Base-by-base conservation (phyloP, 257 asterid species). In the Verbena officinalis region DNA sequence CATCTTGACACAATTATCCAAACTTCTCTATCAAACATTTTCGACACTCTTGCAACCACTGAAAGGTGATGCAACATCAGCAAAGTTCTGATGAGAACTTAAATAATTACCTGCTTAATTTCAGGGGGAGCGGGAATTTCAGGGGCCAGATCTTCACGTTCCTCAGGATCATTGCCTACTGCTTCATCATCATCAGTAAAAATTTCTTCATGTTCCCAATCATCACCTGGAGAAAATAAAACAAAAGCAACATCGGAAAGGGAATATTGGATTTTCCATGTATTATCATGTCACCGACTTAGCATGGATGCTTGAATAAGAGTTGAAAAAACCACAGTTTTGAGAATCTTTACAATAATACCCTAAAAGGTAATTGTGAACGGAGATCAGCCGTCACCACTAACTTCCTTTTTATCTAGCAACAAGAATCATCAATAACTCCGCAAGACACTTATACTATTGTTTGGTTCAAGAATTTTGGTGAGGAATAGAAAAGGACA, bases 41-140 rank as follows among this genome's bases (percentile, higher is more conserved):
- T 19, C 12, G 8, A 51, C 13, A 60, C n/a, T 46, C 71, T 46
- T 20, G 43, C 43, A 30, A 62, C 68, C 3, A 38, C 11, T 23
- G 62, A 20, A 16, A 5, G 34, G 45, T 2, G 7, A 36, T 36
- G 11, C 7, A 46, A 19, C 31, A 42, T 16, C 42, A 15, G 42
- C 1, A 44, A 11, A n/a, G 23, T 23, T 50, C 15, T 52, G 4
- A 22, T 58, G 59, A 3, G 49, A 3, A 62, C n/a, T 44, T 34
- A 34, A 67, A 62, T 13, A 31, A 38, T 51, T 30, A 86, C 99
- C 97, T 90, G 97, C 85, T 88, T 90, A 65, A 94, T 94, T 78
- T 94, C 99, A 14, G 99, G 97, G 54, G 99, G 97, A 53, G 96
- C 97, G 63, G 96, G 97, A 61, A 90, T 82, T 82, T 94, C 97